Percentiles rank a stretch among this genome's conserved stretches.
Evolutionary conservation across 352 stramenopile genomes (phyloP).

Genomic region (Globisporangium spiculum): DNA sequence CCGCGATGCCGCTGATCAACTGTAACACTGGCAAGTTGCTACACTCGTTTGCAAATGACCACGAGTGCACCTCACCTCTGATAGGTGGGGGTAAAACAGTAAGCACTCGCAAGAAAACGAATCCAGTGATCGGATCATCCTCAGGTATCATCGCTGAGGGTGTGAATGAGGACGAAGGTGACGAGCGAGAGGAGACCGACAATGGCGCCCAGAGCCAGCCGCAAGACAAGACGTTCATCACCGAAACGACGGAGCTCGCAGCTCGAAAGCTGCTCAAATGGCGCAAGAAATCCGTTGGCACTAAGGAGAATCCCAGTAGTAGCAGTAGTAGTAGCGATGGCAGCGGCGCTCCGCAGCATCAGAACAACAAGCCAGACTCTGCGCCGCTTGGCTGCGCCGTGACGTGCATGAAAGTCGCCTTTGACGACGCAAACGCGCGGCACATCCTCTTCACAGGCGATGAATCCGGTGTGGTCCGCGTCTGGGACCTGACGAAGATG

Average conservation of each 20-base stretch:
- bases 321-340: background rate
- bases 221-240: conserved; percentile 25
- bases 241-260: conserved; percentile 29
- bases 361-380: conserved; percentile 11
- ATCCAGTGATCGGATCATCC: background rate
- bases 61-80: conserved; percentile 2
- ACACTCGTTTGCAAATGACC: conserved; percentile 56
- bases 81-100: background rate
- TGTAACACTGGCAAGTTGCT: conserved; percentile 47
- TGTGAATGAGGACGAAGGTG: conserved; percentile 8
- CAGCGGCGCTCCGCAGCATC: background rate
- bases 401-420: conserved; percentile 52
- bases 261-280: conserved; percentile 37
- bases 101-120: background rate
- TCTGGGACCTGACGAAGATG: conserved; percentile 56
- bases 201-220: background rate
- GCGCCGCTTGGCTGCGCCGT: conserved; percentile 26
- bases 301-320: background rate
- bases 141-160: background rate
- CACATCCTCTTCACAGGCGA: conserved; percentile 65
- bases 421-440: conserved; percentile 35
- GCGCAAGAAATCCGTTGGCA: conserved; percentile 5
- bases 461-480: conserved; percentile 38
- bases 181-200: conserved; percentile 10
- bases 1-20: conserved; percentile 38